Evolutionary conservation across 371 early-diverging fungal genomes (phyloP).

Genomic region (Mortierella sp.): DNA sequence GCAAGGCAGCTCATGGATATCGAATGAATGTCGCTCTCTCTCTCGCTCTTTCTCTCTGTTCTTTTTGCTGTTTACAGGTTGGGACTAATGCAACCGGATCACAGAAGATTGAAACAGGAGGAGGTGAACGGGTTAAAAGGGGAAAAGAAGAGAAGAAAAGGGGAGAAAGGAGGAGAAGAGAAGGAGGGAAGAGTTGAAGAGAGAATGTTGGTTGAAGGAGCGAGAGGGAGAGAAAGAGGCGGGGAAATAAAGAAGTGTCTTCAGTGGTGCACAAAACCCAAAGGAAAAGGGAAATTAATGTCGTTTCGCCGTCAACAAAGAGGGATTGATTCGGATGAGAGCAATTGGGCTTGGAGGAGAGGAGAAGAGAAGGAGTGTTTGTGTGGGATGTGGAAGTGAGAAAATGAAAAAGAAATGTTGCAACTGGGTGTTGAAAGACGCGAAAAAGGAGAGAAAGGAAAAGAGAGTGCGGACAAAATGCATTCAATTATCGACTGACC

Average conservation of each 20-base stretch:
- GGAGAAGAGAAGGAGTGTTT: not conserved
- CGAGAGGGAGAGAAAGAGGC: not conserved
- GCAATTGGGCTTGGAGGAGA: not conserved
- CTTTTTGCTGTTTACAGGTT: conserved; percentile 8
- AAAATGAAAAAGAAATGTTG: not conserved
- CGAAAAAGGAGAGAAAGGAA: not conserved
- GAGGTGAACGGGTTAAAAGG: not conserved
- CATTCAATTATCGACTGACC: not conserved
- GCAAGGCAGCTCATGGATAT: conserved; percentile 15
- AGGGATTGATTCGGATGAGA: not conserved
- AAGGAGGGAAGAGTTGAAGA: not conserved
- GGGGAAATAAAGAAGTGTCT: not conserved
- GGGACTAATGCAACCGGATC: not conserved
- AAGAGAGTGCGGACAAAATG: not conserved
- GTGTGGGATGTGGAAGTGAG: not conserved
- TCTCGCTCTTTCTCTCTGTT: not conserved
- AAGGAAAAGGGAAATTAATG: not conserved
- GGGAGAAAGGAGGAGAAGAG: not conserved
- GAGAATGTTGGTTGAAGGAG: not conserved
- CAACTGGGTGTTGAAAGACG: conserved; percentile 11
- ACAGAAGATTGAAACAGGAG: conserved; percentile 1
- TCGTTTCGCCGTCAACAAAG: not conserved
- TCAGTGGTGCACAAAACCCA: not conserved
- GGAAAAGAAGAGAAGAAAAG: not conserved
- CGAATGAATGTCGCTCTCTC: not conserved